Evolutionary conservation across 2,329 filamentous ascomycete species (phyloP), one percentile per base, ranked within the genome.

Genomic region (Colletotrichum sp.): DNA sequence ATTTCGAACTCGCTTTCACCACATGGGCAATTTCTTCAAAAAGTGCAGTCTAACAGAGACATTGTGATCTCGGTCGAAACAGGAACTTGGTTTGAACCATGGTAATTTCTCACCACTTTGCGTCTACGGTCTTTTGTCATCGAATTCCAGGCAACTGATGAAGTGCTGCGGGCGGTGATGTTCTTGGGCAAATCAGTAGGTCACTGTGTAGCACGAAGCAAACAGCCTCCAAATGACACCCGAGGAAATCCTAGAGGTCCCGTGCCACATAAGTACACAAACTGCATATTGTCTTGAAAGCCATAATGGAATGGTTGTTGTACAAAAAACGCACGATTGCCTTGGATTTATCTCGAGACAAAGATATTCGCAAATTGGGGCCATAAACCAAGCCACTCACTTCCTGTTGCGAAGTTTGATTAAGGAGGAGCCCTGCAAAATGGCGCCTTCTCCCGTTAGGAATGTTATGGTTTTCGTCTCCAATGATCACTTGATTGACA

Each of bases 11-110:
- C n/a, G 8, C 44, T 4, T 21, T 49, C 2, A 49, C 10, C 44
- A 21, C n/a, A 13, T 7, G 1, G 8, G 10, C 10, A 1, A 13
- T 12, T 13, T 6, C 44, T 49, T 8, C 44, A 49, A 12, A 21
- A 49, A 2, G n/a, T 21, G n/a, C 6, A 49, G n/a, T 49, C 44
- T 49, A 21, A 13, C 3, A 13, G n/a, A 7, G 10, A 13, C 9
- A 4, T 13, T 49, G 2, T 49, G 10, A 49, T 4, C 6, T 13
- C 10, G 0, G n/a, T 49, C 44, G 0, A n/a, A 49, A 21, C 10
- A 12, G 44, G 3, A 49, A 49, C 44, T 49, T 2, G 18, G 10
- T 21, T 49, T 6, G 18, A 8, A 13, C n/a, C 10, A 49, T 36
- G 6, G 10, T 4, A 10, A 4, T 7, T 21, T 2, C 2, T 49